Conservation (phyloP, 2,329 filamentous ascomycete species). For the Tolypocladium guangdongense region DNA sequence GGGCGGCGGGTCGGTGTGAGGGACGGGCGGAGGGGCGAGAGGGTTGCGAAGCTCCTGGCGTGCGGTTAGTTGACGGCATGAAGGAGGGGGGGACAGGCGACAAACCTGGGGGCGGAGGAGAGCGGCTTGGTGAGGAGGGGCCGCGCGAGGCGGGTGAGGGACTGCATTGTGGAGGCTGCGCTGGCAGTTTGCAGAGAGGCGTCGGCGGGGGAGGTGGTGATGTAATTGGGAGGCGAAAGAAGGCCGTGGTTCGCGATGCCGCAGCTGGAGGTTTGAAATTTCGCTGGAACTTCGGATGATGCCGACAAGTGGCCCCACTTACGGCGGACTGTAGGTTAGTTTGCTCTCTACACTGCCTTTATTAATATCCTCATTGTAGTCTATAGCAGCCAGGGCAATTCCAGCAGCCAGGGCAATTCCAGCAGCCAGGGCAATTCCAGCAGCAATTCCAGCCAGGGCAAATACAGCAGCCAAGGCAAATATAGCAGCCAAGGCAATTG, state of each 20-base stretch:
- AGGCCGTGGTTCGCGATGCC: neutral
- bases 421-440: no score
- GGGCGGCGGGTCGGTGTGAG: slow-evolving; percentile 24
- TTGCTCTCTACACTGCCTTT: no score
- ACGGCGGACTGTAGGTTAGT: no score
- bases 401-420: no score
- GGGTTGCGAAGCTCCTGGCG: slow-evolving; percentile 34
- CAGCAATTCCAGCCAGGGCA: no score
- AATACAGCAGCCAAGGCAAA: no score
- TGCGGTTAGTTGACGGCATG: neutral
- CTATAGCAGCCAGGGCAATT: no score
- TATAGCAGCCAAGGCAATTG: no score
- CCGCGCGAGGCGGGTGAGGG: slow-evolving; percentile 19
- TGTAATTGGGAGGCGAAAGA: neutral
- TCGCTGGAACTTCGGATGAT: neutral
- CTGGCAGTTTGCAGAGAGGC: neutral
- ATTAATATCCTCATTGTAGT: no score
- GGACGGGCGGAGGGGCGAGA: slow-evolving; percentile 39
- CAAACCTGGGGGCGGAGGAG: slow-evolving; percentile 13
- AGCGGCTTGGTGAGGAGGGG: slow-evolving; percentile 14
- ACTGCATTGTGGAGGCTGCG: slow-evolving; percentile 9
- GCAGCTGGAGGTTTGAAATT: neutral
- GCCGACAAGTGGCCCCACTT: no score
- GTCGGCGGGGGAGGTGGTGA: neutral
- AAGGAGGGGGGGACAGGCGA: neutral